Conservation (phyloP, 768 basidiomycete species). For the Sistotremastrum suecicum region DNA sequence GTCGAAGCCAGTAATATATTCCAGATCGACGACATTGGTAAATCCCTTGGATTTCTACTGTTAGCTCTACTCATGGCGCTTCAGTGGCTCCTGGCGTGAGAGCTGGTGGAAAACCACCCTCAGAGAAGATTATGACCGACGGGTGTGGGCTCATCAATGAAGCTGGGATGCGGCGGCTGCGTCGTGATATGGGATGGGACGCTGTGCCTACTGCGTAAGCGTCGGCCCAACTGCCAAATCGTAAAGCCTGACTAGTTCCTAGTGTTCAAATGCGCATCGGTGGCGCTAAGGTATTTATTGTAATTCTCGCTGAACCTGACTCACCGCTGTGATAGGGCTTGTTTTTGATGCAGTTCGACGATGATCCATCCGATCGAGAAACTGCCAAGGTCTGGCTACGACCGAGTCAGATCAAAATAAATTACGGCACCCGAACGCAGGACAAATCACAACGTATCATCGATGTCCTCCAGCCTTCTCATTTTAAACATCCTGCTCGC, state of each 20-base stretch:
- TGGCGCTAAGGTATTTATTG: too few species aligned
- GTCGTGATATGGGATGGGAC: slow-evolving; percentile 21
- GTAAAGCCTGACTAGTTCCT: too few species aligned
- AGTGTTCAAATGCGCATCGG: too few species aligned
- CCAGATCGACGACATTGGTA: slow-evolving; percentile 35
- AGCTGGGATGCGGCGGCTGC: slow-evolving; percentile 20
- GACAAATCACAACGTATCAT: slow-evolving; percentile 34
- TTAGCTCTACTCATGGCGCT: background rate
- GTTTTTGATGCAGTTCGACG: too few species aligned
- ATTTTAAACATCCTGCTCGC: slow-evolving; percentile 28
- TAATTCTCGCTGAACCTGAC: too few species aligned
- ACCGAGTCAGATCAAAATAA: slow-evolving; percentile 47
- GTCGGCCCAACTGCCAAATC: too few species aligned
- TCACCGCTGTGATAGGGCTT: too few species aligned
- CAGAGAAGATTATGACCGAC: slow-evolving; percentile 33
- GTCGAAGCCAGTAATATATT: slow-evolving; percentile 24
- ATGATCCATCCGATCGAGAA: too few species aligned
- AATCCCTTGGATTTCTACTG: slow-evolving; percentile 6
- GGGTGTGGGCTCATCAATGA: slow-evolving; percentile 36
- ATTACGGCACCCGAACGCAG: slow-evolving; percentile 18
- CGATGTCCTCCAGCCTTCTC: slow-evolving; percentile 40
- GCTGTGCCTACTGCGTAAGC: slow-evolving; percentile 24
- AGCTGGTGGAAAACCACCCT: slow-evolving; percentile 11
- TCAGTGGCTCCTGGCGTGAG: slow-evolving; percentile 14
- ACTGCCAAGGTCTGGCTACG: slow-evolving; percentile 44